Evolutionary conservation across 202 grass and related monocot genomes (phyloP).

Genomic region (Zoysia matrella): DNA sequence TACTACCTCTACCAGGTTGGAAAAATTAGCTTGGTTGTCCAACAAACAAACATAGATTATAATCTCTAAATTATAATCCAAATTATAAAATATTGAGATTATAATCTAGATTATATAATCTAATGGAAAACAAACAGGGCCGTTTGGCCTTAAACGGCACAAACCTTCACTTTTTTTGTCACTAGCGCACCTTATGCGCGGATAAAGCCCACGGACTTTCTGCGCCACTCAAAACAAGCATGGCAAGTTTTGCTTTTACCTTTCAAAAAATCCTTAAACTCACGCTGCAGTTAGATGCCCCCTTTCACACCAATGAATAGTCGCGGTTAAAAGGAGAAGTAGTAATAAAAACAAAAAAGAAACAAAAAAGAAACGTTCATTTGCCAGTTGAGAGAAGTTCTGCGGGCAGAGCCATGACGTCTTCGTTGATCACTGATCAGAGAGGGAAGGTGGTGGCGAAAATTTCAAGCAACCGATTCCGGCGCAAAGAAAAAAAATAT

Average conservation of each 20-base stretch:
- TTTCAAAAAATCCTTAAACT: neutral
- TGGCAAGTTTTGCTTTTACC: neutral
- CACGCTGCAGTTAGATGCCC: neutral
- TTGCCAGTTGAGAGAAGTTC: constrained; percentile 6
- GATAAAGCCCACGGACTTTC: constrained; percentile 44
- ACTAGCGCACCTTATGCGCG: constrained; percentile 1
- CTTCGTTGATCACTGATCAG: neutral
- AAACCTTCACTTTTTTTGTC: neutral
- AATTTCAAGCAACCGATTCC: constrained; percentile 33
- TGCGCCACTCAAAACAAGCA: constrained; percentile 10
- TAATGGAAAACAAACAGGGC: too few relatives aligned
- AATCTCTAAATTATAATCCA: too few relatives aligned
- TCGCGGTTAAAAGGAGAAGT: constrained; percentile 10
- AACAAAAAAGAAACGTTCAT: neutral
- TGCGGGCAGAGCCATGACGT: neutral
- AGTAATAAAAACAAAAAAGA: constrained; percentile 5
- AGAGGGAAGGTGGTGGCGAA: neutral
- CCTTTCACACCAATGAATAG: constrained; percentile 31
- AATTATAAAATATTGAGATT: too few relatives aligned
- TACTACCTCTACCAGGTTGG: too few relatives aligned
- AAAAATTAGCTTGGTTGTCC: too few relatives aligned
- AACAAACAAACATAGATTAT: too few relatives aligned
- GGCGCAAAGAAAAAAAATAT: neutral
- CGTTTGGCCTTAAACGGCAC: too few relatives aligned
- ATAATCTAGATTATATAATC: too few relatives aligned